Evolutionary conservation across 1,139 yeast genomes (phyloP).

Genomic region (Kodamaea arcana): DNA sequence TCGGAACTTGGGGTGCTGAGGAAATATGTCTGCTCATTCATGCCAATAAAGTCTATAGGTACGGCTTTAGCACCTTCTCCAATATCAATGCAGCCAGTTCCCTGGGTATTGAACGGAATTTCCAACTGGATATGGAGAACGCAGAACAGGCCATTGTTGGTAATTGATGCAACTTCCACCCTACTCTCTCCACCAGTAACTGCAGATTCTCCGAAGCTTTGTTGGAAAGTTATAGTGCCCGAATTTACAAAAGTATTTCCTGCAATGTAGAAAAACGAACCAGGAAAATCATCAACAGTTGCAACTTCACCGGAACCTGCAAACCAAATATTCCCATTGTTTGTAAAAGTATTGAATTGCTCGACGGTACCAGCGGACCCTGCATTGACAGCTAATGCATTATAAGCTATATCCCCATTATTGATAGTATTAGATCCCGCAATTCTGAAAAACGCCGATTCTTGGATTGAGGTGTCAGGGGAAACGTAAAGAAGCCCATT

Average conservation of each 20-base stretch:
- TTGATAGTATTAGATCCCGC: neutral
- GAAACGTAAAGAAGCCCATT: neutral
- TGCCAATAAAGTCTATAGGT: neutral
- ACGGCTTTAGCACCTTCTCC: neutral
- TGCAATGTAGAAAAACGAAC: neutral
- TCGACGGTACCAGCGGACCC: neutral
- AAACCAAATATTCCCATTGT: neutral
- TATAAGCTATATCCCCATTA: neutral
- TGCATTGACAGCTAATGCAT: neutral
- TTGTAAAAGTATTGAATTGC: neutral
- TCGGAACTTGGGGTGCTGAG: neutral
- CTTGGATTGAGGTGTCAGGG: neutral
- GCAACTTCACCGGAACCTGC: neutral
- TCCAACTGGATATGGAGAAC: neutral
- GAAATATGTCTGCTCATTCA: neutral
- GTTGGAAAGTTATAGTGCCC: neutral
- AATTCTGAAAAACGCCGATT: too few relatives aligned
- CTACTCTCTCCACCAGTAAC: neutral
- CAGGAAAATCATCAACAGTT: too few relatives aligned
- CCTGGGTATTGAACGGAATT: neutral
- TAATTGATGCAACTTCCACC: neutral
- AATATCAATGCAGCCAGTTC: neutral
- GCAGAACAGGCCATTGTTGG: neutral
- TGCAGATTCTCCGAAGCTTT: too few relatives aligned
- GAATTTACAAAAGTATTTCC: neutral